Evolutionary conservation across 1,284 basidiomycete genomes (phyloP), one percentile per base, ranked within the genome.

Genomic region (Xerocomus amazonicus): DNA sequence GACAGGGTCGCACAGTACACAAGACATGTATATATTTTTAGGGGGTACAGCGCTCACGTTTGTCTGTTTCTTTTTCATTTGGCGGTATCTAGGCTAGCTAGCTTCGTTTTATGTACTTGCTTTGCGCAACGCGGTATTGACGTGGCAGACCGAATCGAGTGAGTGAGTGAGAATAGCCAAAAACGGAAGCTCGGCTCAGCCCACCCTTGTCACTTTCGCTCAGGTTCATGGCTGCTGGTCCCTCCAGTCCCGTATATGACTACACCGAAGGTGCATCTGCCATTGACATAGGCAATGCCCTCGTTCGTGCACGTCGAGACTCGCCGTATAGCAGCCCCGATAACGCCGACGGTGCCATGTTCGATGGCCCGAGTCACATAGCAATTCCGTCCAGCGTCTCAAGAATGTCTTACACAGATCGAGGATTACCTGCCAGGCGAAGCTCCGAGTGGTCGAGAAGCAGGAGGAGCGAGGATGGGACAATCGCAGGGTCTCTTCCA

Each of bases 11-110:
- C 28, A 16, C 63, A 94, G 92, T 66, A 91, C 86, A 35, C 92
- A 95, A 68, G 94, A 97, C 64, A 91, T 87, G 74, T 94, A 91
- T 59, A 94, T 97, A 58, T 93, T 97, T 70, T 70, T 88, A 40
- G 84, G 71, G 7, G 94, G 93, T 8, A 87, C 85, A 1, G 68
- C 86, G n/a, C 81, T 91, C 63, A 96, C 92, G 3, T 87, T 97
- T 66, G 77, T 94, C 68, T 91, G 85, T 69, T 97, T 97, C 74
- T 94, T 80, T 73, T 69, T 90, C 53, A 96, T 96, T 59, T 90
- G 90, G 84, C 81, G 81, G 59, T 96, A 92, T 67, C 73, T 97
- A 40, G 93, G 92, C 55, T 95, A 69, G 76, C 8, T 48, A 68
- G 76, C 7, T 47, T 45, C 29, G 47, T 53, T 17, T 28, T 23